Evolutionary conservation across 768 basidiomycete species (phyloP), one percentile per base, ranked within the genome.

Genomic region (Hygrocybe punicea): DNA sequence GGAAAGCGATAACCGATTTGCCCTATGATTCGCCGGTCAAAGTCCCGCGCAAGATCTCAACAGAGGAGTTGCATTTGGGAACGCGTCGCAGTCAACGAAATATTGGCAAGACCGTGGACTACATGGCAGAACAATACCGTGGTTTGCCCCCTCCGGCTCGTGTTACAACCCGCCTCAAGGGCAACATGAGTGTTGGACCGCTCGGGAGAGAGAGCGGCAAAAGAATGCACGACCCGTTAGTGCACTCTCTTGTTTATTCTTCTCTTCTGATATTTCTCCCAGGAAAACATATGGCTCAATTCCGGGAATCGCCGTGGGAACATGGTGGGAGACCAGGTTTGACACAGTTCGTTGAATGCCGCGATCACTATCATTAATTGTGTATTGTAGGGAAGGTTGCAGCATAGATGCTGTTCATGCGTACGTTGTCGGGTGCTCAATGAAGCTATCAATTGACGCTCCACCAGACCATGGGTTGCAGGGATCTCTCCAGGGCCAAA

Each of bases 271-370:
- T 46, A 14, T 46, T 6, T 19, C 44, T 21, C 7, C 24, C 58
- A 91, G 89, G 10, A 94, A 93, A 73, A 79, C 73, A 2, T 94
- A 84, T 69, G 94, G 94, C 0, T 63, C 77, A 34, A 95, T 97
- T 56, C 91, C 92, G 6, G 91, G 82, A 2, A 70, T 96, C 17
- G 76, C 78, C 23, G 84, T 93, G 14, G 93, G 92, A 2, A 85
- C 85, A 23, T 91, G 89, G 86, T 97, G 92, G 91, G 80, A 83
- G 55, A 81, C 78, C 5, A 76, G 56, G 56, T 56, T 49, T 45
- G 39, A 36, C 23, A 13, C 24, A 9, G 9, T 17, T 17, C 34
- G 4, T 14, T 3, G 13, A 34, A 16, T 52, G 25, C 10, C 25
- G 17, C n/a, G 36, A 9, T 24, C 10, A 13, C 4, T 39, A 17